Evolutionary conservation across 1,139 yeast species (phyloP).

Genomic region (Saccharomyces hybrid): DNA sequence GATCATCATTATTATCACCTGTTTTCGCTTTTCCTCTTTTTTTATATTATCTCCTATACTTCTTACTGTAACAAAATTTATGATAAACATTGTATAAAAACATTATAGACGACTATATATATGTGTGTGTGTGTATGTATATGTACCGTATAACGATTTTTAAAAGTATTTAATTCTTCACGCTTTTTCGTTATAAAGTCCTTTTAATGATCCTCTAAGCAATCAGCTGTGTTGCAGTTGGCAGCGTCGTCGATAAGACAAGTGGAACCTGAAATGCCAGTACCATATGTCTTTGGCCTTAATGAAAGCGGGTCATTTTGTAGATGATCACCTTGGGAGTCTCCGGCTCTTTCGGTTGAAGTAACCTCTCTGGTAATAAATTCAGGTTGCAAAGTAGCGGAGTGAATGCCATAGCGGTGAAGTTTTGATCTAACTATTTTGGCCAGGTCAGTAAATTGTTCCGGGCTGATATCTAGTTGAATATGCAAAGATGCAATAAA

Average conservation of each 20-base stretch:
- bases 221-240: background rate
- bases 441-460: conserved; percentile 63
- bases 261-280: background rate
- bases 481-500: conserved; percentile 86
- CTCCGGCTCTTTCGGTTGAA: conserved; percentile 29
- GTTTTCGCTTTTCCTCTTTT: background rate
- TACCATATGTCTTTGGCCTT: background rate
- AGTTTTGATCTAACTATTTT: conserved; percentile 69
- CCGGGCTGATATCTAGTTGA: conserved; percentile 58
- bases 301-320: background rate
- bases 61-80: background rate
- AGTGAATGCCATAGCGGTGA: conserved; percentile 80
- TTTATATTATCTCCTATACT: background rate
- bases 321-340: conserved; percentile 7
- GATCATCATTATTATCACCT: background rate
- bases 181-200: background rate
- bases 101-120: background rate
- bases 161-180: background rate
- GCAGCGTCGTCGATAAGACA: conserved; percentile 1
- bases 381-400: conserved; percentile 95
- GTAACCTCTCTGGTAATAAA: conserved; percentile 36
- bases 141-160: conserved; percentile 14
- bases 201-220: background rate
- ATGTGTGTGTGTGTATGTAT: conserved; percentile 22
- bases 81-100: background rate